Evolutionary conservation across 1,139 yeast species (phyloP).

Genomic region (Maudiozyma humilis): DNA sequence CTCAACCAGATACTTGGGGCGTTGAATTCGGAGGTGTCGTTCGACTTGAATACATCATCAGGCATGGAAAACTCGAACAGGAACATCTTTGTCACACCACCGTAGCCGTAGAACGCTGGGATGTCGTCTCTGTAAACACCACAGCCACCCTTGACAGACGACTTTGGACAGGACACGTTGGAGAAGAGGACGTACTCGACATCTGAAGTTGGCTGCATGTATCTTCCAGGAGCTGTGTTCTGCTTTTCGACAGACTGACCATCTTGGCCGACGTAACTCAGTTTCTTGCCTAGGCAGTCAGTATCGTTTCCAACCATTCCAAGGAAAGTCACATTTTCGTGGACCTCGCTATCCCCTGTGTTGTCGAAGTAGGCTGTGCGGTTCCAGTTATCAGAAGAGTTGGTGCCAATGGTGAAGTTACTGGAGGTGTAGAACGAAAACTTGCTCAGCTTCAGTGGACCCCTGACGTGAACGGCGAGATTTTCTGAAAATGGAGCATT

Average conservation of each 20-base stretch:
- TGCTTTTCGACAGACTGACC: constrained; percentile 39
- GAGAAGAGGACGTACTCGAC: constrained; percentile 55
- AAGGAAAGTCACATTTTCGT: constrained; percentile 53
- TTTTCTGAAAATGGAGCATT: constrained; percentile 63
- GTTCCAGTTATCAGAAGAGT: constrained; percentile 33
- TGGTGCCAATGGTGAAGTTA: constrained; percentile 24
- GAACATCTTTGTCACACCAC: constrained; percentile 57
- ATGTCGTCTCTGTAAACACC: constrained; percentile 61
- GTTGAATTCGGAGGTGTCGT: constrained; percentile 39
- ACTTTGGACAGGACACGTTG: constrained; percentile 42
- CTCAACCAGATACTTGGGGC: constrained; percentile 71
- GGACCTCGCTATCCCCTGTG: constrained; percentile 10
- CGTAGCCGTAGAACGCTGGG: constrained; percentile 67
- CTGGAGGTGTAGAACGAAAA: constrained; percentile 52
- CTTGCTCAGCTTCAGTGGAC: constrained; percentile 53
- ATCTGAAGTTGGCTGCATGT: constrained; percentile 40
- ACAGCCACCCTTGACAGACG: constrained; percentile 33
- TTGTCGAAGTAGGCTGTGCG: constrained; percentile 35
- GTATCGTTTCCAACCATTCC: constrained; percentile 42
- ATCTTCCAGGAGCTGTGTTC: constrained; percentile 44
- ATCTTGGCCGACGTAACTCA: constrained; percentile 41
- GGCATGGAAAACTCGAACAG: constrained; percentile 67
- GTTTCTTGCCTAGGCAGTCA: constrained; percentile 55
- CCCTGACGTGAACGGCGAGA: constrained; percentile 66
- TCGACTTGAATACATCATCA: constrained; percentile 32